phyloP scores from a whole-genome alignment of 2,329 filamentous ascomycete genomes.

The Balansia obtecta region DNA sequence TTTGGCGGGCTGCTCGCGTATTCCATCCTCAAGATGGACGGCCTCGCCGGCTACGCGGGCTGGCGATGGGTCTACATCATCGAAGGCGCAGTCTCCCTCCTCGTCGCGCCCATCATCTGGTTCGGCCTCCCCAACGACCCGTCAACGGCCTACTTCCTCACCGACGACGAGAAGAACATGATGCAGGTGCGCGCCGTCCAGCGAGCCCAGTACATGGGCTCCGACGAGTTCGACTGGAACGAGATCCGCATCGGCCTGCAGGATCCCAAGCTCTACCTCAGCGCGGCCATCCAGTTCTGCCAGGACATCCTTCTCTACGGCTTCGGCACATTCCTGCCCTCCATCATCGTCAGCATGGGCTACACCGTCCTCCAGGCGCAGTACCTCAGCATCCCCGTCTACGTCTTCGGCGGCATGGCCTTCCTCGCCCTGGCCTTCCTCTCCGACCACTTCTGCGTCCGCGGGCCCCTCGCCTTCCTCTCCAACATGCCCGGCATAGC shows the following conservation, averaged over 20 bases:
- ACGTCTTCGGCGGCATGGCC: constrained; percentile 32
- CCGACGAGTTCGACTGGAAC: constrained; percentile 34
- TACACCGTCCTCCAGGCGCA: constrained; percentile 38
- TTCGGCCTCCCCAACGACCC: constrained; percentile 35
- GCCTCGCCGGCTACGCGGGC: constrained; percentile 27
- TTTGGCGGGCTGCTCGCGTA: constrained; percentile 31
- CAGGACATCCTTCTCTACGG: constrained; percentile 41
- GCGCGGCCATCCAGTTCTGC: constrained; percentile 35
- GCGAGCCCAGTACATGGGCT: constrained; percentile 33
- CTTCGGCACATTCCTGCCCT: constrained; percentile 46
- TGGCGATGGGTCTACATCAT: constrained; percentile 41
- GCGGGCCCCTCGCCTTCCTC: constrained; percentile 38
- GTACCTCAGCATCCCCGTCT: constrained; percentile 44
- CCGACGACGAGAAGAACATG: constrained; percentile 32
- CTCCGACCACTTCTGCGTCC: constrained; percentile 29
- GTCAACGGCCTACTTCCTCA: constrained; percentile 34
- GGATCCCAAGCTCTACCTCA: constrained; percentile 39
- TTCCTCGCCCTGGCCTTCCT: constrained; percentile 32
- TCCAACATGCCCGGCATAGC: constrained; percentile 37
- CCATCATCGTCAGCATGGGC: constrained; percentile 39
- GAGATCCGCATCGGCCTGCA: constrained; percentile 33
- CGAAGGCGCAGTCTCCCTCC: constrained; percentile 32
- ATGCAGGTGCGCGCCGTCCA: constrained; percentile 35
- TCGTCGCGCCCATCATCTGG: constrained; percentile 30
- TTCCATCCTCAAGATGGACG: constrained; percentile 33